phyloP scores from a whole-genome alignment of 225 moss, liverwort and hornwort species.

The Neckera pumila region DNA sequence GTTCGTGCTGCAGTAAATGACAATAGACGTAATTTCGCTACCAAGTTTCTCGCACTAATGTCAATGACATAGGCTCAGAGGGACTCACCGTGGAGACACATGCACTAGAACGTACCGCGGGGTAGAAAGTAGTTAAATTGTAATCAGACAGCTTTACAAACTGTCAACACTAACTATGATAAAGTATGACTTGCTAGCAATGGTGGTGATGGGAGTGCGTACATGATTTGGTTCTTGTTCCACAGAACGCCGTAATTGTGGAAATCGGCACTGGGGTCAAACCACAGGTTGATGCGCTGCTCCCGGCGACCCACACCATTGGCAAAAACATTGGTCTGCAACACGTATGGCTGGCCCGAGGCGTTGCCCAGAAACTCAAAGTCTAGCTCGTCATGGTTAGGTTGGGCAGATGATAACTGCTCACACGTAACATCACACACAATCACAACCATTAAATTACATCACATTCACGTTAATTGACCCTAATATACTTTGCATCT shows the following conservation, averaged over 20 bases:
- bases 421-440: background rate
- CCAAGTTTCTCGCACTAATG: background rate
- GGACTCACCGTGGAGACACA: background rate
- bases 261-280: slow-evolving; percentile 43
- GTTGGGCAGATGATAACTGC: slow-evolving; percentile 41
- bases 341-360: slow-evolving; percentile 37
- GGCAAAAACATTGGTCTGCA: slow-evolving; percentile 65
- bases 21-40: too few relatives aligned
- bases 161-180: background rate
- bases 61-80: background rate
- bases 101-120: background rate
- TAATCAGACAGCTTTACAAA: background rate
- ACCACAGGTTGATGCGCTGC: slow-evolving; percentile 53
- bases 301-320: slow-evolving; percentile 52
- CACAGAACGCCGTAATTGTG: slow-evolving; percentile 57
- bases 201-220: background rate
- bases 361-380: slow-evolving; percentile 53
- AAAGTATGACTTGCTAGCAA: background rate
- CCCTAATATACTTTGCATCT: background rate
- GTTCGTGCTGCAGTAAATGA: background rate
- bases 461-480: background rate
- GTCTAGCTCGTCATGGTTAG: slow-evolving; percentile 57
- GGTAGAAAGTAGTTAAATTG: background rate
- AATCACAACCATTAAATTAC: background rate
- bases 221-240: slow-evolving; percentile 55